phyloP scores from a whole-genome alignment of 2,329 filamentous ascomycete species.

The Trichophaea hybrida region DNA sequence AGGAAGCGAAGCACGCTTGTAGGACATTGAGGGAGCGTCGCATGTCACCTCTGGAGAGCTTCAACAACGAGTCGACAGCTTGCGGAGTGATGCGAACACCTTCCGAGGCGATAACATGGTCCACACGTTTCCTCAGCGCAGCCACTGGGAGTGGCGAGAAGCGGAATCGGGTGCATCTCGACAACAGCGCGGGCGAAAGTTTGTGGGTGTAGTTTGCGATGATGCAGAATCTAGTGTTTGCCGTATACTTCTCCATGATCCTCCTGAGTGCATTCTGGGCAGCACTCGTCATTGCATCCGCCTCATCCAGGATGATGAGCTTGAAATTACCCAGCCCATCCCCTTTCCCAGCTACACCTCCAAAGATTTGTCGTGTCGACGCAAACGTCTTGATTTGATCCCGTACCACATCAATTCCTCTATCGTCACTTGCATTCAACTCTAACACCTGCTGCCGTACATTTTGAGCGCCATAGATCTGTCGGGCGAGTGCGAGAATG shows the following conservation, averaged over 20 bases:
- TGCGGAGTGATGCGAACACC: constrained; percentile 66
- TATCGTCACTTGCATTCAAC: constrained; percentile 90
- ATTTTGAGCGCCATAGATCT: constrained; percentile 75
- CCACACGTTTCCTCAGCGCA: constrained; percentile 73
- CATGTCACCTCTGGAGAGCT: constrained; percentile 90
- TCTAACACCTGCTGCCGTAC: constrained; percentile 98
- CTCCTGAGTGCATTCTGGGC: constrained; percentile 92
- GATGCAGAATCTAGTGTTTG: constrained; percentile 93
- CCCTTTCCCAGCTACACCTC: constrained; percentile 41
- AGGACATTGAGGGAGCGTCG: constrained; percentile 83
- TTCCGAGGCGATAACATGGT: constrained; percentile 81
- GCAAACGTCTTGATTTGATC: constrained; percentile 99
- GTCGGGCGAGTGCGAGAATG: constrained; percentile 76
- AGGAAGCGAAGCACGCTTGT: constrained; percentile 89
- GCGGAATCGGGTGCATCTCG: constrained; percentile 82
- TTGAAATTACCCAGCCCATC: constrained; percentile 62
- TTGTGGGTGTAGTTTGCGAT: constrained; percentile 99
- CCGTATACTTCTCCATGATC: constrained; percentile 99
- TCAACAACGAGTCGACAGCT: constrained; percentile 70
- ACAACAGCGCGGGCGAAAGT: constrained; percentile 79
- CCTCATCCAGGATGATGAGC: constrained; percentile 93
- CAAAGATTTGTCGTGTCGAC: constrained; percentile 94
- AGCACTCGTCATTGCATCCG: constrained; percentile 98
- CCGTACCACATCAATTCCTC: constrained; percentile 92
- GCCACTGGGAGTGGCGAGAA: constrained; percentile 84